Evolutionary conservation across 805 yeast genomes (phyloP), one percentile per base, ranked within the genome.

Genomic region (Groenewaldozyma salmanticensis): DNA sequence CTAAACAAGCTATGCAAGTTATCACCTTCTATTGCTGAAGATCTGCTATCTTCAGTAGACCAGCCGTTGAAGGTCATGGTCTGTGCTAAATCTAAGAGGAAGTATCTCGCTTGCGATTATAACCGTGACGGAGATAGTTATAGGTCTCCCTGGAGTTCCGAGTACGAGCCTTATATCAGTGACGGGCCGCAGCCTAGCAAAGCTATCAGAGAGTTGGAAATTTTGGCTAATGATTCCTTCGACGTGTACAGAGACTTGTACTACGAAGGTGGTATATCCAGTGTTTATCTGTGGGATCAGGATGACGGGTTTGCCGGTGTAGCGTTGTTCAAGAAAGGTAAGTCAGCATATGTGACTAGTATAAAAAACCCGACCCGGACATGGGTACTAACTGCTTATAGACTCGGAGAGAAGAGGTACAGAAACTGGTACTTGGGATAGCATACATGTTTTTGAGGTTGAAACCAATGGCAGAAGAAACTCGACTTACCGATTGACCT

Each of bases 91-190:
- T 57, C 75, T 11, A 83, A 83, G 7, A 81, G 81, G 61, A 73
- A 72, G 44, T 90, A 70, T 58, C 70, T 90, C 43, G 75, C 88
- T 39, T 90, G 97, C 63, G 98, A 90, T 60, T 90, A 90, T 60
- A 90, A 90, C 62, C 72, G 98, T 51, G 98, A 90, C 57, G 88
- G 94, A 5, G 97, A 90, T 61, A 79, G 88, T 17, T 83, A 73
- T 62, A 72, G 97, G 52, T 83, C 95, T 0, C 98, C 97, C 4
- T 87, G 90, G 86, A 72, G 85, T 17, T 86, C 86, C 57, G 68
- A 70, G 46, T 90, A 83, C 62, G 73, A 69, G 47, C 65, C 72
- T 21, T 52, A 63, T 5, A 58, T 67, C 18, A 69, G 68, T 31
- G 92, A 84, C 19, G 83, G 86, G 2, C 87, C 92, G 6, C 77